phyloP scores from a whole-genome alignment of 768 basidiomycete genomes.

The Pisolithus sp. region DNA sequence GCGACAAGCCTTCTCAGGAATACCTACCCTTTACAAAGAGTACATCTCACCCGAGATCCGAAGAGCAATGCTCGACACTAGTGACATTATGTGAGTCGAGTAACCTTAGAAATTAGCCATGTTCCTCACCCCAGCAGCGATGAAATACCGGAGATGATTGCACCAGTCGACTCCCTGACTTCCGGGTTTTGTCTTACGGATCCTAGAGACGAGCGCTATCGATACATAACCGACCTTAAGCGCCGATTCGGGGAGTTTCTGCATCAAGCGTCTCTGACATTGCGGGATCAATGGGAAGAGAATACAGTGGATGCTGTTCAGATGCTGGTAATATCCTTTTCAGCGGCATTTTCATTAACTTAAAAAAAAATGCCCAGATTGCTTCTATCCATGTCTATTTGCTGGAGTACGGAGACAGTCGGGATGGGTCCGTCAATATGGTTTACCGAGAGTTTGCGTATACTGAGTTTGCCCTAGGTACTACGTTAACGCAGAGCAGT shows the following conservation, averaged over 20 bases:
- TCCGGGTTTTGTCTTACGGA: conserved; percentile 71
- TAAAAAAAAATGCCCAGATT: conserved; percentile 51
- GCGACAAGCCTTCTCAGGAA: conserved; percentile 70
- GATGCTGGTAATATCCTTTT: conserved; percentile 55
- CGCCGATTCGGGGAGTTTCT: conserved; percentile 61
- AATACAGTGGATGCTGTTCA: conserved; percentile 83
- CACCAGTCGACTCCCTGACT: conserved; percentile 50
- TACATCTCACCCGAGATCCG: conserved; percentile 45
- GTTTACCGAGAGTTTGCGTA: conserved; percentile 6
- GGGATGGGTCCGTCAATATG: conserved; percentile 35
- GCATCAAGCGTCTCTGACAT: conserved; percentile 56
- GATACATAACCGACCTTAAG: conserved; percentile 51
- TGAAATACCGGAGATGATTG: conserved; percentile 76
- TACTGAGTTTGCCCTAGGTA: conserved; percentile 34
- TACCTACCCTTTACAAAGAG: conserved; percentile 65
- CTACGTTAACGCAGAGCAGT: conserved; percentile 50
- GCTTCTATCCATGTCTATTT: conserved; percentile 60
- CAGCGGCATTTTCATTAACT: conserved; percentile 53
- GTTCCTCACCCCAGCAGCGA: conserved; percentile 41
- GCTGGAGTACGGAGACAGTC: conserved; percentile 70
- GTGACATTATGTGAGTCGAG: conserved; percentile 61
- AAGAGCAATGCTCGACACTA: conserved; percentile 37
- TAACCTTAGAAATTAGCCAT: background rate
- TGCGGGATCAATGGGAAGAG: conserved; percentile 61
- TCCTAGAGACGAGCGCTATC: conserved; percentile 68